Evolutionary conservation across 495 filamentous ascomycete species (phyloP).

Genomic region (Penicillium ochrochloron): DNA sequence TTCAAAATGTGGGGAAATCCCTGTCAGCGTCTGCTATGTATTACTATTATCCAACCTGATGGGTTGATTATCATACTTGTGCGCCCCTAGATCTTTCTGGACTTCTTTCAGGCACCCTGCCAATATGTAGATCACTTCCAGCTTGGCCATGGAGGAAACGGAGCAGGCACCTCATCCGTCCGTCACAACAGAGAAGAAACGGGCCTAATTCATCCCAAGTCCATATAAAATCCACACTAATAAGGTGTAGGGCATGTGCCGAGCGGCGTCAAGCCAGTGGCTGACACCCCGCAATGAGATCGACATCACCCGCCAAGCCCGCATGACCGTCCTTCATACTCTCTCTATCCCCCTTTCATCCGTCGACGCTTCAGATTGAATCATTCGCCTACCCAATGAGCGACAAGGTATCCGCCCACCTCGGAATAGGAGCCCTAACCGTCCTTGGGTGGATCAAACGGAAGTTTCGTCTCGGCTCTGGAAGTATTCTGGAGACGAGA

Average conservation of each 20-base stretch:
- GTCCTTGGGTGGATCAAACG: constrained; percentile 10
- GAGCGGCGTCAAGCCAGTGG: constrained; percentile 4
- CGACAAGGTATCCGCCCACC: constrained; percentile 20
- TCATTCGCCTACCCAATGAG: constrained; percentile 25
- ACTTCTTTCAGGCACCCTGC: neutral
- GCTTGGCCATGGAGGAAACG: neutral
- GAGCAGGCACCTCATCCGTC: neutral
- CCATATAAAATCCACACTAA: neutral
- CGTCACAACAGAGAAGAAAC: neutral
- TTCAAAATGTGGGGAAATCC: neutral
- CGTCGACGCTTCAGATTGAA: constrained; percentile 23
- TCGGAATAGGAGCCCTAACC: constrained; percentile 4
- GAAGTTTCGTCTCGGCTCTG: neutral
- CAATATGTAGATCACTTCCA: constrained; percentile 4
- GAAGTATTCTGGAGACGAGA: neutral
- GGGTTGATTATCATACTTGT: neutral
- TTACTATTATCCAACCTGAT: neutral
- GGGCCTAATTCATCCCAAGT: neutral
- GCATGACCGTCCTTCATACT: constrained; percentile 26
- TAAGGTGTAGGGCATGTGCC: neutral
- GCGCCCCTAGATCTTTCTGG: neutral
- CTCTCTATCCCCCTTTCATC: constrained; percentile 4
- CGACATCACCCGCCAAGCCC: constrained; percentile 28
- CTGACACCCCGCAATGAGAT: constrained; percentile 28
- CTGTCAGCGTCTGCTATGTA: neutral